Evolutionary conservation across 2,329 filamentous ascomycete genomes (phyloP).

Genomic region (Xylaria sp.): DNA sequence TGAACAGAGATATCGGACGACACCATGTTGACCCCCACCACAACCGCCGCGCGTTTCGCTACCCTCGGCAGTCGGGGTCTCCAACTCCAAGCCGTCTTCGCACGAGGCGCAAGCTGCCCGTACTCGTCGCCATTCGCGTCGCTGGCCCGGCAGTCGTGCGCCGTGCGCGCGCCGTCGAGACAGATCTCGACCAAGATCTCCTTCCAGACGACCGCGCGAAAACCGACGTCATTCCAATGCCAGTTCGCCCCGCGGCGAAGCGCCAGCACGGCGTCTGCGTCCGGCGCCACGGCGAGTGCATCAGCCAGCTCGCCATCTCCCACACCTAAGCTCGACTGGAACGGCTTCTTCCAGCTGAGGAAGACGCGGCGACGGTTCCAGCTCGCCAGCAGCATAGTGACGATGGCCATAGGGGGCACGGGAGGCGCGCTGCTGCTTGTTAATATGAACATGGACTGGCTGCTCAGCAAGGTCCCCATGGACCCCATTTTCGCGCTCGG

Average conservation of each 20-base stretch:
- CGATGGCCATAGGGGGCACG: conserved; percentile 69
- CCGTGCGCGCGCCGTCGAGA: conserved; percentile 34
- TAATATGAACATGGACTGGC: conserved; percentile 75
- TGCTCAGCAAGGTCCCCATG: conserved; percentile 78
- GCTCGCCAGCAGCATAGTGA: conserved; percentile 77
- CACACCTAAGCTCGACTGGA: conserved; percentile 74
- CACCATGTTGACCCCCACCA: conserved; percentile 44
- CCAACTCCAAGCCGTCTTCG: conserved; percentile 44
- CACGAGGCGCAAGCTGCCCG: conserved; percentile 42
- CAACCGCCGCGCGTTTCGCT: conserved; percentile 45
- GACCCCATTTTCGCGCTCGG: conserved; percentile 90
- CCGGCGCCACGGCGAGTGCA: conserved; percentile 42
- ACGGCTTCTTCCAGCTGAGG: conserved; percentile 91
- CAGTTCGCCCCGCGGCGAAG: conserved; percentile 43
- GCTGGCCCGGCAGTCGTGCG: conserved; percentile 41
- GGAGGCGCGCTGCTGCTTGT: conserved; percentile 74
- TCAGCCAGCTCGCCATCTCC: conserved; percentile 36
- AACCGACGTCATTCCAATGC: conserved; percentile 36
- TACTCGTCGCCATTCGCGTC: conserved; percentile 39
- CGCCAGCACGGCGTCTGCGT: conserved; percentile 34
- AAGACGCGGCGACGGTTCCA: conserved; percentile 86
- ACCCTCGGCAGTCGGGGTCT: conserved; percentile 44
- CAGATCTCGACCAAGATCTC: conserved; percentile 35
- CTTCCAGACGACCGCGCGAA: conserved; percentile 29
- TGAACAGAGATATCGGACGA: conserved; percentile 18